A percentile compares a stretch with the other conserved stretches of the same genome.
These are phyloP conservation scores for Pseudozyma flocculosa DNA, from an alignment of 1,284 basidiomycete genomes.

Conservation along the genomic window DNA sequence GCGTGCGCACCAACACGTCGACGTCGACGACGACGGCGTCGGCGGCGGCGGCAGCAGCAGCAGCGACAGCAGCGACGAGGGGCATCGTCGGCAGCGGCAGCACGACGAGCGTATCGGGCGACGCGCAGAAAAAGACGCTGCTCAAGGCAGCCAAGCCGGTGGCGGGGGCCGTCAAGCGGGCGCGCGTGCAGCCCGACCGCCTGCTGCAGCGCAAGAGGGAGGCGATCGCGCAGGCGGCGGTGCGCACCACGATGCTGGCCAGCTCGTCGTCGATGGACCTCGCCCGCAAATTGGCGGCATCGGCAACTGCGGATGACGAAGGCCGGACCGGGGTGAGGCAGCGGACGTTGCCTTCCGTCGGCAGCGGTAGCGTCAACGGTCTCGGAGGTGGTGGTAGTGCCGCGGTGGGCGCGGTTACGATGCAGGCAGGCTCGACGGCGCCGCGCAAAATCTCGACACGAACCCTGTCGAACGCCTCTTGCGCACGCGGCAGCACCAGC, in stretches of 20 bases:
- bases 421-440: too few relatives aligned
- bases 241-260: background rate
- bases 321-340: background rate
- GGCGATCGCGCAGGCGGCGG: conserved; percentile 7
- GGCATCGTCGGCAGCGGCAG: background rate
- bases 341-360: too few relatives aligned
- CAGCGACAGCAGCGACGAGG: conserved; percentile 3
- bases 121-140: conserved; percentile 24
- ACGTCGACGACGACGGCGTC: too few relatives aligned
- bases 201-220: conserved; percentile 22
- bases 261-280: background rate
- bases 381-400: too few relatives aligned
- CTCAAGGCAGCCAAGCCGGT: conserved; percentile 23
- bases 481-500: too few relatives aligned
- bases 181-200: conserved; percentile 13
- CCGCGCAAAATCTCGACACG: background rate
- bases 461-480: background rate
- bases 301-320: conserved; percentile 1
- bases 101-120: conserved; percentile 6
- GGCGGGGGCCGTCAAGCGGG: conserved; percentile 5
- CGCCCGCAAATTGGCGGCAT: conserved; percentile 3
- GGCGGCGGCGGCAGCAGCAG: conserved; percentile 4
- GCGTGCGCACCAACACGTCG: conserved; percentile 16
- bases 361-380: too few relatives aligned
- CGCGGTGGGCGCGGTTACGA: background rate